These are phyloP conservation scores for Saturnispora ahearnii DNA, from an alignment of 805 yeast species.

Conservation along the genomic window DNA sequence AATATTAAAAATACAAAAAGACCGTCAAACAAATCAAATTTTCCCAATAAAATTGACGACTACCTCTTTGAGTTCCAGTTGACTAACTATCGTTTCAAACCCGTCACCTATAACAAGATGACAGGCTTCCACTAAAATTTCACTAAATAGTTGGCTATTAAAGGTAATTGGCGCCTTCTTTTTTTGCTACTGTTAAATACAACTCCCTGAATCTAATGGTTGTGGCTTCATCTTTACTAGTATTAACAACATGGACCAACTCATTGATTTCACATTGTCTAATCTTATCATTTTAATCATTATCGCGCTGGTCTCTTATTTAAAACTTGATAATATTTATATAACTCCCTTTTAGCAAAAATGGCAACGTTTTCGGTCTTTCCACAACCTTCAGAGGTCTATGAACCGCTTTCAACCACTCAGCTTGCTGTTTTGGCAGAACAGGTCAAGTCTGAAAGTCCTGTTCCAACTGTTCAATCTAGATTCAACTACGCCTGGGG, in stretches of 20 bases:
- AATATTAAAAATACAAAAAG: too few relatives aligned
- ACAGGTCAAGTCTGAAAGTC: slow-evolving; percentile 76
- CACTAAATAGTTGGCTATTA: too few relatives aligned
- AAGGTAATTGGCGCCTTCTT: too few relatives aligned
- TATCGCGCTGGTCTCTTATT: neutral
- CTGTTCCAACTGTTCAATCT: slow-evolving; percentile 71
- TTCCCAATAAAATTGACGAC: neutral
- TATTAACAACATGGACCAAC: too few relatives aligned
- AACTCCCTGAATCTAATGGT: too few relatives aligned
- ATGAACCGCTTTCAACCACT: slow-evolving; percentile 54
- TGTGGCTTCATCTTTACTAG: too few relatives aligned
- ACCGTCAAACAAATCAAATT: neutral
- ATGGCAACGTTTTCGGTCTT: slow-evolving; percentile 9
- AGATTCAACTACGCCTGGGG: slow-evolving; percentile 97
- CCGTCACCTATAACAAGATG: neutral
- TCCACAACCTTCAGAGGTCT: slow-evolving; percentile 24
- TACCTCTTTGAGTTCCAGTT: neutral
- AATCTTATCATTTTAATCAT: neutral
- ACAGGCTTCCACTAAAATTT: neutral
- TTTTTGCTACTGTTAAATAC: too few relatives aligned
- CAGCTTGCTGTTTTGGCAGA: slow-evolving; percentile 68
- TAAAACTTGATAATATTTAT: neutral
- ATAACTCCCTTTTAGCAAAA: neutral
- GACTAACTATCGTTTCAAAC: neutral
- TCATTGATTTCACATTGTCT: too few relatives aligned